Conservation (phyloP, 495 filamentous ascomycete species). For the Letharia columbiana region DNA sequence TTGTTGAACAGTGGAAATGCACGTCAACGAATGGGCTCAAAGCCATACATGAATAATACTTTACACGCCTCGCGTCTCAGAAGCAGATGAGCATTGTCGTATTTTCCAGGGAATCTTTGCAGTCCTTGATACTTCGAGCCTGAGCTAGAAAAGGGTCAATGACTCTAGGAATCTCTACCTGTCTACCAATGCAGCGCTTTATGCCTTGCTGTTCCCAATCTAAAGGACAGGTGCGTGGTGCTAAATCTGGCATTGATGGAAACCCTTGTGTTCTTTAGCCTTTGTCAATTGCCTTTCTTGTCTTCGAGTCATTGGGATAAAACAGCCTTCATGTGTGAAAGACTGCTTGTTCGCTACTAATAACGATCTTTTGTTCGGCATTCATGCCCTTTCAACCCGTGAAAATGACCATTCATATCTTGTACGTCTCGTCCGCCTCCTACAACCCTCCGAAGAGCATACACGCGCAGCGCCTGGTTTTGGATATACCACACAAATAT, state of each 20-base stretch:
- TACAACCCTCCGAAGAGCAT: not conserved
- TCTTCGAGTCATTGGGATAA: not conserved
- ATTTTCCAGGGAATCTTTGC: not conserved
- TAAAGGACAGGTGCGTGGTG: not conserved
- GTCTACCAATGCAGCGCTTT: not conserved
- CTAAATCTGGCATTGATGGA: not conserved
- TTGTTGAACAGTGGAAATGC: not conserved
- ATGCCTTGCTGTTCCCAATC: not conserved
- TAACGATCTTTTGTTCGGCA: not conserved
- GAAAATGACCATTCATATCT: not conserved
- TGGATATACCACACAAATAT: not conserved
- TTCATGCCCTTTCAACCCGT: not conserved
- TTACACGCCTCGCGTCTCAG: not conserved
- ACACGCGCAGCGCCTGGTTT: not conserved
- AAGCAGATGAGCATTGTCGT: not conserved
- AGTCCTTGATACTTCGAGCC: not conserved
- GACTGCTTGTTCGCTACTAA: not conserved
- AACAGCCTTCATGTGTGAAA: not conserved
- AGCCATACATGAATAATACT: too few relatives aligned
- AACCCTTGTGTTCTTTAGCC: not conserved
- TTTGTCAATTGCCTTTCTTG: not conserved
- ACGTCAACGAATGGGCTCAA: not conserved
- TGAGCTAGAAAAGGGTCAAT: not conserved
- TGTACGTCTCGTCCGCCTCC: not conserved
- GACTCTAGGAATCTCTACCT: not conserved